Conservation (phyloP, 2,329 filamentous ascomycete species). For the Didymosphaeria variabile region DNA sequence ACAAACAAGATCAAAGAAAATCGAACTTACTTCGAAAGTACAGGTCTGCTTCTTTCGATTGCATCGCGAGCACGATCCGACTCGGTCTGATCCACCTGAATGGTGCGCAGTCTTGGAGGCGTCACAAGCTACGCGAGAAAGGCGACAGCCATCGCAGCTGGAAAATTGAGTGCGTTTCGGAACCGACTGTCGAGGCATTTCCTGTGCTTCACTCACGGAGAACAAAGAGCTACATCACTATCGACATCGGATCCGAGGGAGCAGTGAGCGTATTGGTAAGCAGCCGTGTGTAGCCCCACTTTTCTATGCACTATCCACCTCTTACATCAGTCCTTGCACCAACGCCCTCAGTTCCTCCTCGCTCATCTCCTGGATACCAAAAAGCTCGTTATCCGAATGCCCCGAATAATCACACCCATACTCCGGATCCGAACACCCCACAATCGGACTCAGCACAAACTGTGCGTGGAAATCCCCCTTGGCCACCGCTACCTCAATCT, state of each 20-base stretch:
- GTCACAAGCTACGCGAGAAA: slow-evolving; percentile 24
- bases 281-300: not conserved
- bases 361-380: slow-evolving; percentile 29
- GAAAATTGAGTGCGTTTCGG: slow-evolving; percentile 22
- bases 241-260: not conserved
- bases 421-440: slow-evolving; percentile 34
- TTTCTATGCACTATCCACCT: not conserved
- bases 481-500: slow-evolving; percentile 11
- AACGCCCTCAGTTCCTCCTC: not conserved
- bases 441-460: slow-evolving; percentile 5
- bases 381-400: slow-evolving; percentile 48
- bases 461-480: slow-evolving; percentile 40
- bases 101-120: slow-evolving; percentile 16
- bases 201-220: not conserved
- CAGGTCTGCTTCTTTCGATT: not conserved
- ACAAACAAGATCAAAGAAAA: not conserved
- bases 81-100: not conserved
- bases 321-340: not conserved
- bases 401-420: slow-evolving; percentile 46
- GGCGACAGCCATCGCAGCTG: slow-evolving; percentile 24
- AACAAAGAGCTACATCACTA: not conserved
- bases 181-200: slow-evolving; percentile 5
- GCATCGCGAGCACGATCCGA: slow-evolving; percentile 2
- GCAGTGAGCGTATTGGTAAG: slow-evolving; percentile 6
- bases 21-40: slow-evolving; percentile 3